phyloP scores from a whole-genome alignment of 495 filamentous ascomycete genomes.

The Aspergillus nidulans region DNA sequence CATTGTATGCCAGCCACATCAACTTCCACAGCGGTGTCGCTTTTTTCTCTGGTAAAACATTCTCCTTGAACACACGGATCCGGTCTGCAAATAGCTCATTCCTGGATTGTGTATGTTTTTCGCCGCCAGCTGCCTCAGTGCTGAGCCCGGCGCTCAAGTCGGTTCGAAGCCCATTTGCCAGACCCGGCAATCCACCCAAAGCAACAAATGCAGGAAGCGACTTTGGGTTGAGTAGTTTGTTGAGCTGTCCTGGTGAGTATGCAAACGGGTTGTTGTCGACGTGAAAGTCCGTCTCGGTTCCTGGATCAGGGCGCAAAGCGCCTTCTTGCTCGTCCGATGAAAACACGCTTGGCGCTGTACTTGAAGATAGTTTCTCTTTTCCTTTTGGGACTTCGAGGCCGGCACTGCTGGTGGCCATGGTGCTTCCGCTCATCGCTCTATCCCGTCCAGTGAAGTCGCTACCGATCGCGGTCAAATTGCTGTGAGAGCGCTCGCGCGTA shows the following conservation, averaged over 20 bases:
- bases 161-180: constrained; percentile 73
- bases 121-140: constrained; percentile 47
- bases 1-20: constrained; percentile 79
- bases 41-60: constrained; percentile 67
- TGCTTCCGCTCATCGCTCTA: constrained; percentile 19
- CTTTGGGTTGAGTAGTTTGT: constrained; percentile 78
- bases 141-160: constrained; percentile 65
- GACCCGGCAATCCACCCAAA: constrained; percentile 72
- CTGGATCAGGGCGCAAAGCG: constrained; percentile 63
- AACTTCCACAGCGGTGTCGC: constrained; percentile 65
- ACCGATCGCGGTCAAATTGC: constrained; percentile 13
- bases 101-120: constrained; percentile 28
- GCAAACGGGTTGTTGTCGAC: constrained; percentile 77
- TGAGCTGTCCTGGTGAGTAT: constrained; percentile 75
- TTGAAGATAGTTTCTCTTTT: constrained; percentile 1
- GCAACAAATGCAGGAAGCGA: constrained; percentile 71
- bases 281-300: constrained; percentile 66
- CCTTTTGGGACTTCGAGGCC: constrained; percentile 2
- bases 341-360: constrained; percentile 10
- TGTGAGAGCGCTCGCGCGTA: constrained; percentile 3
- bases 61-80: constrained; percentile 63
- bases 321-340: constrained; percentile 36
- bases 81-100: constrained; percentile 59
- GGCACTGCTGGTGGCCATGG: constrained; percentile 14
- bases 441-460: constrained; percentile 11